Conservation (phyloP, 352 stramenopile genomes). For the Phytophthora pluvialis region DNA sequence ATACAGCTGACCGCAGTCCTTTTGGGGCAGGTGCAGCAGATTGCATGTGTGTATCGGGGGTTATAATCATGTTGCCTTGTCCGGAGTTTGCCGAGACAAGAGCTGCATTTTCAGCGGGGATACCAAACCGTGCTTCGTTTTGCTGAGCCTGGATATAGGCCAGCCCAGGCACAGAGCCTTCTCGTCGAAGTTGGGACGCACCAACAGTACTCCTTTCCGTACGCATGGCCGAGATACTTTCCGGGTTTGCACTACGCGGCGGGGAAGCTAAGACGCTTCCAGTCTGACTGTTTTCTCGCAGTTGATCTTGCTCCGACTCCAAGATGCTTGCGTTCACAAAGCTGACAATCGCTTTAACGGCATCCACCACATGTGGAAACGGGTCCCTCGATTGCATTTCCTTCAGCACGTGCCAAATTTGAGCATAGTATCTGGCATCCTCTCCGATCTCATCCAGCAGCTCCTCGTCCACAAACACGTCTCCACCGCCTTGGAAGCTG, state of each 20-base stretch:
- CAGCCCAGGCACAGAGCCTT: slow-evolving; percentile 44
- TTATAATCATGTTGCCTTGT: slow-evolving; percentile 26
- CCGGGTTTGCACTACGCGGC: slow-evolving; percentile 31
- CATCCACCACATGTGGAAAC: slow-evolving; percentile 75
- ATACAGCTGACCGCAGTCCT: slow-evolving; percentile 65
- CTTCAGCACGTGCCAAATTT: slow-evolving; percentile 88
- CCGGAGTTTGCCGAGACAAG: slow-evolving; percentile 19
- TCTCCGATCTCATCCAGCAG: slow-evolving; percentile 54
- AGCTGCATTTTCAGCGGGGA: slow-evolving; percentile 15
- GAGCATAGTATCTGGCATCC: slow-evolving; percentile 81
- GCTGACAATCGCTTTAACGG: slow-evolving; percentile 69
- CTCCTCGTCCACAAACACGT: slow-evolving; percentile 53
- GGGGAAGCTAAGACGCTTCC: slow-evolving; percentile 35
- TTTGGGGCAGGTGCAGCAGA: slow-evolving; percentile 14
- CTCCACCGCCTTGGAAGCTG: slow-evolving; percentile 19
- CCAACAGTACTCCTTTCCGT: slow-evolving; percentile 26
- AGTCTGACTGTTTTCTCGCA: slow-evolving; percentile 43
- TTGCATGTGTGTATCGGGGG: slow-evolving; percentile 25
- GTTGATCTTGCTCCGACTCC: slow-evolving; percentile 56
- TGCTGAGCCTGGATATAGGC: slow-evolving; percentile 27
- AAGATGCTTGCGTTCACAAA: slow-evolving; percentile 68
- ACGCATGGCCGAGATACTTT: slow-evolving; percentile 10
- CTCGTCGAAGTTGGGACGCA: slow-evolving; percentile 39
- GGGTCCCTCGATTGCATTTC: slow-evolving; percentile 89
- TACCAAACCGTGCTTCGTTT: slow-evolving; percentile 17